Evolutionary conservation across 73 alveolate genomes (phyloP).

Genomic region (Blepharisma japonicum): DNA sequence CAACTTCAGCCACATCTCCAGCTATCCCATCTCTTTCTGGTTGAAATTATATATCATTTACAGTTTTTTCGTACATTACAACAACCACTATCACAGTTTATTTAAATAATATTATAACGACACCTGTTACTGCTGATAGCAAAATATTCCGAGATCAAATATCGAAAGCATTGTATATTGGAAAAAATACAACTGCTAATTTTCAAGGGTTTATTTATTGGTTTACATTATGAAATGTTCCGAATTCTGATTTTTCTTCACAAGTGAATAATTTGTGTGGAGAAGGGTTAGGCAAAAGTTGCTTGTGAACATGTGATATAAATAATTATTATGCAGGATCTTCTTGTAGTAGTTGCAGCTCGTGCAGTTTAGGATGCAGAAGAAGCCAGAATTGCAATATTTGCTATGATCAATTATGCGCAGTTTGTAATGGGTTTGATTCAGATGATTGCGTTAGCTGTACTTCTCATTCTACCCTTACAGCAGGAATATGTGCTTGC

Average conservation of each 20-base stretch:
- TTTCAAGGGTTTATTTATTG: neutral
- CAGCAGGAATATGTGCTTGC: neutral
- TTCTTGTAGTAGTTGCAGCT: neutral
- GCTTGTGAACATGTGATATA: too few species aligned
- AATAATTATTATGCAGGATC: too few species aligned
- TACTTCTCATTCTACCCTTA: neutral
- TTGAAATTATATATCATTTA: neutral
- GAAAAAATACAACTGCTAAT: neutral
- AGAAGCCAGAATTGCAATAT: neutral
- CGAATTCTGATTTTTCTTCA: neutral
- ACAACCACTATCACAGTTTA: neutral
- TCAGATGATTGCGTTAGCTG: neutral
- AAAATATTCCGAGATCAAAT: neutral
- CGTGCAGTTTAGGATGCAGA: neutral
- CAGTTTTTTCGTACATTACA: neutral
- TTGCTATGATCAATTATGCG: conserved; percentile 16
- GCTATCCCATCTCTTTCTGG: neutral
- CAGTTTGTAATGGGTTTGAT: neutral
- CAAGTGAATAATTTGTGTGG: too few species aligned
- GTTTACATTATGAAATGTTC: neutral
- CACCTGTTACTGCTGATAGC: neutral
- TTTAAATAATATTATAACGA: too few species aligned
- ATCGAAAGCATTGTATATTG: neutral
- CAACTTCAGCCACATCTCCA: neutral
- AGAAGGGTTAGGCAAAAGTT: too few species aligned